Base-by-base conservation (phyloP, 768 basidiomycete genomes). In the Lactifluus volemus region DNA sequence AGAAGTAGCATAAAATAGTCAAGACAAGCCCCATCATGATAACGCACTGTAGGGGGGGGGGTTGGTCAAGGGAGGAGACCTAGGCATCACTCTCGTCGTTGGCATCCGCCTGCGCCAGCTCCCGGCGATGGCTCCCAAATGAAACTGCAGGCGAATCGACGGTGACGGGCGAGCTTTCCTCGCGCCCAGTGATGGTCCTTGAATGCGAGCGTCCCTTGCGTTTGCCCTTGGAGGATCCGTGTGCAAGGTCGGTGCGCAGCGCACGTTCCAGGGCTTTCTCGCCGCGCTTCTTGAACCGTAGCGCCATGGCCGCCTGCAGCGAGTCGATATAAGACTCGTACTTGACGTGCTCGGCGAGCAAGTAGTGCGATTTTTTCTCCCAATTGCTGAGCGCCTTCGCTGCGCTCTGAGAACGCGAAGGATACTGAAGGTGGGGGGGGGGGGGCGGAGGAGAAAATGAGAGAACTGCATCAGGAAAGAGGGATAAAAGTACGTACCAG, bases 241-340 rank as follows among this genome's bases (percentile, higher is more conserved):
- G 29, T 6, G 54, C 54, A 14, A 15, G 39, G 41, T 55, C 63
- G 12, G 71, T 67, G 0, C 76, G 76, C 53, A 86, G 70, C 4
- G 85, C 84, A 50, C 75, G 75, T 69, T 88, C 86, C 50, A 89
- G 71, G 36, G 81, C 84, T 75, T 91, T 94, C 74, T 98, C 92
- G 34, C 95, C 95, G 56, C 92, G 83, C 72, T 87, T 92, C 74
- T 91, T 92, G 66, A 96, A 75, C 38, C 94, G 84, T 47, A 96
- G 78, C 9, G 78, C 76, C 86, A 94, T 95, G 41, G 89, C 95
- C 4, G 77, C 74, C 70, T 87, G 83, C 34, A 99, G 79, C 6
- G 93, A 90, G 65, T 96, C 93, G 58, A 96, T 87, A 71, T 99
- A 99, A 15, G 89, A 89, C 55, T 92, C 86, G 73, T 98, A 98